Evolutionary conservation across 1,139 yeast genomes (phyloP).

Genomic region (Suhomyces bolitotheri): DNA sequence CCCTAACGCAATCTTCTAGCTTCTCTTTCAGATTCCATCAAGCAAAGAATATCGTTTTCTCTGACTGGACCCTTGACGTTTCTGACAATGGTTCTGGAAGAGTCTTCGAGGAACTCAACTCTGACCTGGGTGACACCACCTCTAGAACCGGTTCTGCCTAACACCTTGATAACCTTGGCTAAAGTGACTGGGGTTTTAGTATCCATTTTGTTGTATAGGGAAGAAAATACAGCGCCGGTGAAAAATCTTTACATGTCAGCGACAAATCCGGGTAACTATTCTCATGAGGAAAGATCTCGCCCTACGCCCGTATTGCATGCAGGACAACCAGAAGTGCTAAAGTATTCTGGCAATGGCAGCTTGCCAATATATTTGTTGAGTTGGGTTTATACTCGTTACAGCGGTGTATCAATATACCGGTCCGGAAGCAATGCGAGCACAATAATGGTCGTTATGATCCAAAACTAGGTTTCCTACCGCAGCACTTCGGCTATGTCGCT

Average conservation of each 20-base stretch:
- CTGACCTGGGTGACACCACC: conserved; percentile 34
- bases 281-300: not conserved
- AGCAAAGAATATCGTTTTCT: conserved; percentile 30
- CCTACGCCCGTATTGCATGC: too few species aligned
- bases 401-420: too few species aligned
- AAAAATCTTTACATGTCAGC: conserved; percentile 5
- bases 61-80: conserved; percentile 33
- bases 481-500: too few species aligned
- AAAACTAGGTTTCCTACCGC: too few species aligned
- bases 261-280: conserved; percentile 9
- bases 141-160: conserved; percentile 33
- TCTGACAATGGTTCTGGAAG: conserved; percentile 31
- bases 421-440: too few species aligned
- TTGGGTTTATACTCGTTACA: too few species aligned
- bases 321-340: too few species aligned
- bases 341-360: too few species aligned
- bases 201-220: conserved; percentile 18
- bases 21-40: conserved; percentile 32
- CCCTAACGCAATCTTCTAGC: conserved; percentile 31
- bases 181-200: conserved; percentile 30
- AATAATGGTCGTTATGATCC: too few species aligned
- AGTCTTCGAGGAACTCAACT: conserved; percentile 29
- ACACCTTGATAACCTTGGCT: conserved; percentile 31
- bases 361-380: too few species aligned
- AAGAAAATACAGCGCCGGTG: conserved; percentile 6